A percentile compares a stretch with the other conserved stretches of the same genome.
Conservation (phyloP, 306 rosid species). For the Begonia masoniana region DNA sequence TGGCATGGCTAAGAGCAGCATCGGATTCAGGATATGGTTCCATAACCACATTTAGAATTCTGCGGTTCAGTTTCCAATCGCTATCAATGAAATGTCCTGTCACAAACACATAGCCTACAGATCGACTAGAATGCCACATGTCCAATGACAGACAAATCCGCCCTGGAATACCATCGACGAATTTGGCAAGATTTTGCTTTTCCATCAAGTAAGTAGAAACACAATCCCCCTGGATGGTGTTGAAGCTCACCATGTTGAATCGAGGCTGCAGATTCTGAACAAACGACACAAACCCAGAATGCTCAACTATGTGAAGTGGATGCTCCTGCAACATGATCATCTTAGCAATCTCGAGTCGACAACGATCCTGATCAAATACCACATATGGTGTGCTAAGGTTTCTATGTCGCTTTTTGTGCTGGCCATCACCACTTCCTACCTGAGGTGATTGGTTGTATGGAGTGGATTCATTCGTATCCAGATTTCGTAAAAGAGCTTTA, state of each 20-base stretch:
- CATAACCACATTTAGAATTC: constrained; percentile 88
- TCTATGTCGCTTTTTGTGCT: constrained; percentile 67
- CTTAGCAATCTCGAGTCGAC: constrained; percentile 87
- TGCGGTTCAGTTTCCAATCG: constrained; percentile 78
- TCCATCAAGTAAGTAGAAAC: constrained; percentile 76
- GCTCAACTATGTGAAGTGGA: constrained; percentile 96
- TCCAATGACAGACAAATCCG: constrained; percentile 84
- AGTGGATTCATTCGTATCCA: constrained; percentile 38
- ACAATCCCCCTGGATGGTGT: constrained; percentile 88
- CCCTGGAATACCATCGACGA: constrained; percentile 61
- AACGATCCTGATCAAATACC: constrained; percentile 62
- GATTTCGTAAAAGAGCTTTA: constrained; percentile 55
- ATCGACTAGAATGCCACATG: constrained; percentile 61
- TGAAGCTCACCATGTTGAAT: constrained; percentile 82
- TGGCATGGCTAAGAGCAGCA: constrained; percentile 63
- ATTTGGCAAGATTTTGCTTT: constrained; percentile 51
- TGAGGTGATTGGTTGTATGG: constrained; percentile 50
- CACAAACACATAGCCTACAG: constrained; percentile 77
- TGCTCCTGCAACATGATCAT: constrained; percentile 96
- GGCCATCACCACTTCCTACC: constrained; percentile 20
- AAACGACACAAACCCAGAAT: constrained; percentile 79
- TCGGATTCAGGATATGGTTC: constrained; percentile 91
- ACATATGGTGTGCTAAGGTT: constrained; percentile 48
- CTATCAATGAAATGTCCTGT: constrained; percentile 78
- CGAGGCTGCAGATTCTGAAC: constrained; percentile 86